A percentile compares a stretch with the other conserved stretches of the same genome.
phyloP scores from a whole-genome alignment of 345 rosid genomes.

The Pistacia vera region DNA sequence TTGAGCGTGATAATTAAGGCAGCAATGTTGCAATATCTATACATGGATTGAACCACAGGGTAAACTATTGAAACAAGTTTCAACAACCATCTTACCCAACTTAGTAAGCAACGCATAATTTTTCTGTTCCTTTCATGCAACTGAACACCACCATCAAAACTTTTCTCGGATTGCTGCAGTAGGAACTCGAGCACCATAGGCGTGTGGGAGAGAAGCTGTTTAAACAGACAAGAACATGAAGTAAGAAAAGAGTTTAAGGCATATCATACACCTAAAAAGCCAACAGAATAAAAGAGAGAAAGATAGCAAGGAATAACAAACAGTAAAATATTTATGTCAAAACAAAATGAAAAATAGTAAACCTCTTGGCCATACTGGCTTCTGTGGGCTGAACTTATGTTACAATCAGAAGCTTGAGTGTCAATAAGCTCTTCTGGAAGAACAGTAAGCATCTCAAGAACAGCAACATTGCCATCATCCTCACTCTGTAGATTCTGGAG shows the following conservation, averaged over 20 bases:
- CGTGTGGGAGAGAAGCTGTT: slow-evolving; percentile 82
- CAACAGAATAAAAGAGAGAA: not conserved
- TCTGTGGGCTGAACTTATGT: slow-evolving; percentile 54
- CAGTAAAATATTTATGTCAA: not conserved
- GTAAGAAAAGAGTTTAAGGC: slow-evolving; percentile 11
- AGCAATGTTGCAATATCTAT: not conserved
- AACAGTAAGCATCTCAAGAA: slow-evolving; percentile 91
- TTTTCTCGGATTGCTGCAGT: slow-evolving; percentile 78
- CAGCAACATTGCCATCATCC: slow-evolving; percentile 79
- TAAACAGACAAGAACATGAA: slow-evolving; percentile 9
- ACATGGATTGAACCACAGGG: not conserved
- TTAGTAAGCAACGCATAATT: slow-evolving; percentile 84
- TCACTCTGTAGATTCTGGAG: slow-evolving; percentile 76
- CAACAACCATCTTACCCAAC: slow-evolving; percentile 77
- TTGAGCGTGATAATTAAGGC: not conserved
- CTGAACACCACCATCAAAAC: slow-evolving; percentile 46
- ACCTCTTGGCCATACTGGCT: slow-evolving; percentile 75
- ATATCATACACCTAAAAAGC: not conserved
- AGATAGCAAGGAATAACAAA: slow-evolving; percentile 1
- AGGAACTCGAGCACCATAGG: slow-evolving; percentile 88
- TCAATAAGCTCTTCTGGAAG: slow-evolving; percentile 92
- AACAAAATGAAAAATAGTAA: slow-evolving; percentile 17
- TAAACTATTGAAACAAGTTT: not conserved
- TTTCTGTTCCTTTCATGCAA: slow-evolving; percentile 69
- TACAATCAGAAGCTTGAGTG: slow-evolving; percentile 56